Base-by-base conservation (phyloP, 1,284 basidiomycete species). In the Trichosporon sp. region DNA sequence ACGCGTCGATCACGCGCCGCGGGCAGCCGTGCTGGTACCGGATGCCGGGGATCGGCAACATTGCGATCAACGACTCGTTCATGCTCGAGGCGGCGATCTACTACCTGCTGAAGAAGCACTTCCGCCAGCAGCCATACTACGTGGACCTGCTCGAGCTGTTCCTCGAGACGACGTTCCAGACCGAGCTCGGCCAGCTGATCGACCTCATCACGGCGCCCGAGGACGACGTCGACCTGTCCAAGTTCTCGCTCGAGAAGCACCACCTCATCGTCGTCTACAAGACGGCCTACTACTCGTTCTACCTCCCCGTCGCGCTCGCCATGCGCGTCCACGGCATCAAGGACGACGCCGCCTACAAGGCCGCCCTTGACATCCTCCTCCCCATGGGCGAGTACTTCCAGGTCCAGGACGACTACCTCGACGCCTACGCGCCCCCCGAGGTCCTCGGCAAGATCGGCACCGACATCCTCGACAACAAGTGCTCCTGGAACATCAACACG, bases 321-420 rank as follows among this genome's bases (percentile, higher is more conserved):
- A 91, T 99, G 90, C 88, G 90, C 80, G 86, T 88, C 82, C 78
- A 87, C 74, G 88, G 89, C 67, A 88, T 97, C 77, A 88, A 89
- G 11, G 86, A 89, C 72, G 84, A 88, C 35, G 83, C 87, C 13
- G 89, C 92, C 4, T 98, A 94, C 86, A 87, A 91, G 68, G 83
- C 89, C 73, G 92, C 96, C 0, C 86, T 90, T 65, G 87, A 89
- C 64, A 96, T 99, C 79, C 88, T 98, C 63, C 85, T 99, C 67
- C 93, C 93, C 9, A 88, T 98, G 72, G 96, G 97, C 70, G 95
- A 97, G 84, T 99, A 98, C 85, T 99, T 98, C 89, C 96, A 99
- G 85, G 88, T 97, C 64, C 96, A 99, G 68, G 96, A 99, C 83
- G 97, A 99, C 84, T 98, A 91, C 85, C 89, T 99, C 75, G 96